Base-by-base conservation (phyloP, 169 alveolate genomes). In the Plasmodium inui region DNA sequence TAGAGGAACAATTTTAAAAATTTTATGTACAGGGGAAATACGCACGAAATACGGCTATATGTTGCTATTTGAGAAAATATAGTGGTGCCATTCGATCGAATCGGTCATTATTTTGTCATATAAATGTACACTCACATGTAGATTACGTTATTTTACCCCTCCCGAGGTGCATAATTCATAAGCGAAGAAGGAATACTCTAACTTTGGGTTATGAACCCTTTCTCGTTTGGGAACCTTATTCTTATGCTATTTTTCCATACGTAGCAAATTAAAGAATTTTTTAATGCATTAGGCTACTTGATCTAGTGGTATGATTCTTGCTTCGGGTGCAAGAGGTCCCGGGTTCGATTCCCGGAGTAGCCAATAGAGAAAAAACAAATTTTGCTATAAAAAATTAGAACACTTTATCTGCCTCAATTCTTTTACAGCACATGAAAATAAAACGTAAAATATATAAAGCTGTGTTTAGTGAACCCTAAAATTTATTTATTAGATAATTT, bases 281-380 rank as follows among this genome's bases (percentile, higher is more conserved):
- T 83, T 50, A 39, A 5, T 2, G 26, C 6, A 32, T 55, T 81
- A 84, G 98, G 98, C 98, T 96, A 97, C 97, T 96, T 96, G 97
- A 99, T 98, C 99, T 98, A 98, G 99, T 98, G 99, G 99, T 98
- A 98, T 98, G 99, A 98, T 98, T 98, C 99, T 97, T 98, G 99
- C 98, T 98, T 98, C 97, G 99, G 99, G 99, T 98, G 98, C 99
- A 98, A 97, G 99, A 98, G 99, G 99, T 98, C 99, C 99, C 99
- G 99, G 99, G 99, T 98, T 98, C 99, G 98, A 98, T 98, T 98
- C 99, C 99, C 99, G 99, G 99, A 98, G 96, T 97, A 95, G 98
- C 98, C 98, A 72, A 22, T n/a, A 61, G 8, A n/a, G 19, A 67
- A 67, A 67, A n/a, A 61, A n/a, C 3, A 61, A n/a, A 2, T 1